Conservation (phyloP, 306 rosid species). For the Cyclanthera cordifolia region DNA sequence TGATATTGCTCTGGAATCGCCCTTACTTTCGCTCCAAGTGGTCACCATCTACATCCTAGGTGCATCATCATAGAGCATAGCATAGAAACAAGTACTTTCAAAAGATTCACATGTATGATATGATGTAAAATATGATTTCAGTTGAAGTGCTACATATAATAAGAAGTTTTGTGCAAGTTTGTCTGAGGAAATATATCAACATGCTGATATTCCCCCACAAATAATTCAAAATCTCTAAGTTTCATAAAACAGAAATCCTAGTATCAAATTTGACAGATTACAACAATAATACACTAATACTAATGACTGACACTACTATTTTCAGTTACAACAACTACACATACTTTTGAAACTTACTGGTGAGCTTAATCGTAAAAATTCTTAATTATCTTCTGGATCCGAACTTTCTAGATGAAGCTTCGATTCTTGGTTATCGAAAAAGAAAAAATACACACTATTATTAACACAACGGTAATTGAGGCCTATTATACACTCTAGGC, state of each 20-base stretch:
- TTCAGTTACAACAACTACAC: background rate
- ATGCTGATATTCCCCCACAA: background rate
- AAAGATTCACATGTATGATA: background rate
- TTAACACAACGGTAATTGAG: background rate
- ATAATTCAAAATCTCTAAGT: background rate
- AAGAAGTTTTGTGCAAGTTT: background rate
- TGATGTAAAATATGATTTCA: background rate
- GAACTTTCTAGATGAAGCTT: too few species aligned
- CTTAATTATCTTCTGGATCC: too few species aligned
- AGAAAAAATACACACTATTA: background rate
- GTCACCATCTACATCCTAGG: background rate
- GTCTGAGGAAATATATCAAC: background rate
- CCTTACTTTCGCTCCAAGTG: slow-evolving; percentile 4
- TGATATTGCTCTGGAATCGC: slow-evolving; percentile 3
- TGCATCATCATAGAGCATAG: background rate
- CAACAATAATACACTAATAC: background rate
- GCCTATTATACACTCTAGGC: background rate
- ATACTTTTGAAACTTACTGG: too few species aligned
- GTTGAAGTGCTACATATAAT: background rate
- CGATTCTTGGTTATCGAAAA: too few species aligned
- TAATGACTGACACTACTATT: background rate
- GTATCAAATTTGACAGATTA: background rate
- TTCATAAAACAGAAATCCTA: background rate
- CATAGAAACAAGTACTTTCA: background rate
- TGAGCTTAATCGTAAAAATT: too few species aligned